These are phyloP conservation scores for Phytopythium helicoides DNA, from an alignment of 352 stramenopile species.

Conservation along the genomic window DNA sequence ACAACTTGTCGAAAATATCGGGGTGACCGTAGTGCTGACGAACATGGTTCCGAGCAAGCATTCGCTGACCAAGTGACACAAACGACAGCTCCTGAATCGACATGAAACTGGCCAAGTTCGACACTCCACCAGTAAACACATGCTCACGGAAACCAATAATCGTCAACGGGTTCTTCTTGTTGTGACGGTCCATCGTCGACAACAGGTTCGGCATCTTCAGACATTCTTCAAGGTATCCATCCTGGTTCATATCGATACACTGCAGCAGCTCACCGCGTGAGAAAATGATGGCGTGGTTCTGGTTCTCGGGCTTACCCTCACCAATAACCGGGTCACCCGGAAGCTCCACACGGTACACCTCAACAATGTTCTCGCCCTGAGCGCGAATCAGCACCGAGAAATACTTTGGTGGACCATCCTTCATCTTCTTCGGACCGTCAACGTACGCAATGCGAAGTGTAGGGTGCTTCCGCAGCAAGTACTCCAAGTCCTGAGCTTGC, in stretches of 20 bases:
- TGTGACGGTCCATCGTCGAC: constrained; percentile 74
- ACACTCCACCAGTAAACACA: constrained; percentile 82
- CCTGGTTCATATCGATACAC: constrained; percentile 92
- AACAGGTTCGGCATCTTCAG: constrained; percentile 87
- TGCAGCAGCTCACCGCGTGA: constrained; percentile 82
- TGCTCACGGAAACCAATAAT: constrained; percentile 88
- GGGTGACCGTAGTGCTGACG: constrained; percentile 86
- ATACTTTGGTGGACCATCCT: constrained; percentile 82
- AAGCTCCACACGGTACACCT: constrained; percentile 82
- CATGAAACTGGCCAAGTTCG: constrained; percentile 85
- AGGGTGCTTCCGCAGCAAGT: constrained; percentile 78
- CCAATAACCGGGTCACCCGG: constrained; percentile 81
- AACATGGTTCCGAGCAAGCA: constrained; percentile 73
- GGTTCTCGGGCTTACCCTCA: constrained; percentile 89
- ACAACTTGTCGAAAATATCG: constrained; percentile 87
- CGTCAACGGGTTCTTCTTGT: constrained; percentile 64
- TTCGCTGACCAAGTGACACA: constrained; percentile 78
- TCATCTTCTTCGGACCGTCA: constrained; percentile 85
- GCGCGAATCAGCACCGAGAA: constrained; percentile 82
- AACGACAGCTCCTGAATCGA: constrained; percentile 85
- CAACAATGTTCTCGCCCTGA: constrained; percentile 70
- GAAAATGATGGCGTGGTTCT: constrained; percentile 89
- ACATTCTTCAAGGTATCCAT: constrained; percentile 80
- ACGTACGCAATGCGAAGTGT: constrained; percentile 78
- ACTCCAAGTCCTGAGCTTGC: constrained; percentile 76